Percentiles rank a stretch among this genome's conserved stretches.
Conservation (phyloP, 495 filamentous ascomycete genomes). For the Aspergillus wentii region DNA sequence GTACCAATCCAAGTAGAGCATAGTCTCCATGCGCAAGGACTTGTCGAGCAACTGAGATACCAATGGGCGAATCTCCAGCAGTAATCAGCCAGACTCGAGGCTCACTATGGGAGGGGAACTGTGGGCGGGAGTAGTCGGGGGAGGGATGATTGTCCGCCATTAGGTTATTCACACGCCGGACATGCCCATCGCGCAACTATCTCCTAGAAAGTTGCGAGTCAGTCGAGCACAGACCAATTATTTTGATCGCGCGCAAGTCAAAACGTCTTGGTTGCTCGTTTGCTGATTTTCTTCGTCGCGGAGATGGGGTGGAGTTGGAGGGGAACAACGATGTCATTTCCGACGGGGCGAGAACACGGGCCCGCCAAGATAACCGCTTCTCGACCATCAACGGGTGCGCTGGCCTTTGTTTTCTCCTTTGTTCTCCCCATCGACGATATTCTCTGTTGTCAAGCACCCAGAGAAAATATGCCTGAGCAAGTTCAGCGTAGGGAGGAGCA, state of each 20-base stretch:
- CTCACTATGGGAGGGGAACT: conserved; percentile 54
- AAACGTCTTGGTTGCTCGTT: background rate
- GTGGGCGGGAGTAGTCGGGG: conserved; percentile 35
- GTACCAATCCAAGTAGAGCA: conserved; percentile 71
- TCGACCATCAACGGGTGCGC: conserved; percentile 8
- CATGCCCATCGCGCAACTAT: conserved; percentile 28
- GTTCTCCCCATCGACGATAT: conserved; percentile 2
- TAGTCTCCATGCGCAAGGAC: conserved; percentile 82
- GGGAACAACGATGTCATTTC: conserved; percentile 3
- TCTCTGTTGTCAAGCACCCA: conserved; percentile 1
- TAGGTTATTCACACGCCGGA: conserved; percentile 16
- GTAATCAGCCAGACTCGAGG: conserved; percentile 86
- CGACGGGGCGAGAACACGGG: background rate
- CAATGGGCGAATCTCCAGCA: conserved; percentile 75
- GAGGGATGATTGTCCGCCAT: conserved; percentile 37
- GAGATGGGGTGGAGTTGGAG: conserved; percentile 7
- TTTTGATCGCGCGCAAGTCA: background rate
- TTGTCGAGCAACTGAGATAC: conserved; percentile 64
- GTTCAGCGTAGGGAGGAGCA: conserved; percentile 35
- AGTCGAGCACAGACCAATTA: too few relatives aligned
- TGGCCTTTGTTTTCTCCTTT: conserved; percentile 18
- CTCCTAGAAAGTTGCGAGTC: too few relatives aligned
- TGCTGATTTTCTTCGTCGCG: too few relatives aligned
- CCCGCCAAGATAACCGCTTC: conserved; percentile 3
- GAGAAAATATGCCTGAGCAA: conserved; percentile 41